These are phyloP conservation scores for Aurantiochytrium sp. DNA, from an alignment of 108 stramenopile genomes.

Conservation along the genomic window DNA sequence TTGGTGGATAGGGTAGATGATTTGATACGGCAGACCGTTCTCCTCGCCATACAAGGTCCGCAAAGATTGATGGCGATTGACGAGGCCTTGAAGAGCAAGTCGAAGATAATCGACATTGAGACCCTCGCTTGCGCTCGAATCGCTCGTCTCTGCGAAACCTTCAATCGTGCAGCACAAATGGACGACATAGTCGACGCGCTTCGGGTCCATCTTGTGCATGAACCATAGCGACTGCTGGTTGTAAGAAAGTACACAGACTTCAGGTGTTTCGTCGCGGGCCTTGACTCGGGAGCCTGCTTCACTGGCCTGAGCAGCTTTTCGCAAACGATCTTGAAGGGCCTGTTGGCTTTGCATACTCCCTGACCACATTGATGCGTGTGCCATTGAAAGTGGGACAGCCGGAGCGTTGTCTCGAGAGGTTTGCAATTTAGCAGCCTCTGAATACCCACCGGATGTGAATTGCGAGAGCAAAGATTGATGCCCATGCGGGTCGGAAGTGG, in stretches of 20 bases:
- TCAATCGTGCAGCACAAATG: neutral
- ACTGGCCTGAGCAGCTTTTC: neutral
- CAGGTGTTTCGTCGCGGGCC: neutral
- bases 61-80: neutral
- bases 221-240: slow-evolving; percentile 13
- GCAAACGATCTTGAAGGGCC: neutral
- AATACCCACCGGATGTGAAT: too few species aligned
- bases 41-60: neutral
- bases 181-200: neutral
- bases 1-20: neutral
- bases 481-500: neutral
- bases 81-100: neutral
- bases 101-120: neutral
- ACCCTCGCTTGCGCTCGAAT: neutral
- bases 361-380: neutral
- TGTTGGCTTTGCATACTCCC: neutral
- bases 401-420: too few species aligned
- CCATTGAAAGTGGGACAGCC: neutral
- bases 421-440: too few species aligned
- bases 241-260: neutral
- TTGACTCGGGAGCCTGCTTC: too few species aligned
- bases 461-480: too few species aligned
- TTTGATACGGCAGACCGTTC: slow-evolving; percentile 13
- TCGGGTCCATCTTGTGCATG: slow-evolving; percentile 10
- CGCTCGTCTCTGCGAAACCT: neutral